A percentile compares a stretch with the other conserved stretches of the same genome.
Evolutionary conservation across 768 basidiomycete species (phyloP).

Genomic region (Candolleomyces aberdarensis): DNA sequence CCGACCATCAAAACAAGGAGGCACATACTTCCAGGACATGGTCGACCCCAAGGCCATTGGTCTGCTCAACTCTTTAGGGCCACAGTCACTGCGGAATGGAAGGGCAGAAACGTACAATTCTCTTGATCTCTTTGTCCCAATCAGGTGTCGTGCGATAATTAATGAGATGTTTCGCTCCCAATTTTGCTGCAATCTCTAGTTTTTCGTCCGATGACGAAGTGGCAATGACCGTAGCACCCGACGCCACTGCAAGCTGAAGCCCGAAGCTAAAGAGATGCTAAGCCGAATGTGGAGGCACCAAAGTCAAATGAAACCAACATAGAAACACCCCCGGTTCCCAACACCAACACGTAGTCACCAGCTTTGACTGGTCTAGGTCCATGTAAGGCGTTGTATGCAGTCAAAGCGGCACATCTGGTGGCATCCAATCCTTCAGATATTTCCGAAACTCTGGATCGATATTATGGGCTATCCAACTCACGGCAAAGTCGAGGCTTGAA

Average conservation of each 20-base stretch:
- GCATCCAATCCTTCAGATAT: background rate
- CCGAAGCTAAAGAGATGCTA: conserved; percentile 38
- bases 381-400: conserved; percentile 58
- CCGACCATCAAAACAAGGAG: too few relatives aligned
- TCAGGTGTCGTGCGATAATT: conserved; percentile 58
- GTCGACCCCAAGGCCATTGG: background rate
- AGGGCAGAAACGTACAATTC: conserved; percentile 30
- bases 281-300: background rate
- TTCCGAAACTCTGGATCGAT: background rate
- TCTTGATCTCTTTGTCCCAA: conserved; percentile 53
- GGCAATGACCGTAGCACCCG: conserved; percentile 61
- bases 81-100: background rate
- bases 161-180: conserved; percentile 55
- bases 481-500: conserved; percentile 65
- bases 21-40: background rate
- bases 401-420: conserved; percentile 54
- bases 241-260: conserved; percentile 57
- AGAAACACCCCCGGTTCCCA: conserved; percentile 57
- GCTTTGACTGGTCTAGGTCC: conserved; percentile 49
- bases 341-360: conserved; percentile 55
- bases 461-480: conserved; percentile 22
- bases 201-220: conserved; percentile 70
- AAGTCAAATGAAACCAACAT: conserved; percentile 29
- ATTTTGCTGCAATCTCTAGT: conserved; percentile 44
- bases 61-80: background rate